Evolutionary conservation across 148 eudicot species (phyloP).

Genomic region (Rheum nobile): DNA sequence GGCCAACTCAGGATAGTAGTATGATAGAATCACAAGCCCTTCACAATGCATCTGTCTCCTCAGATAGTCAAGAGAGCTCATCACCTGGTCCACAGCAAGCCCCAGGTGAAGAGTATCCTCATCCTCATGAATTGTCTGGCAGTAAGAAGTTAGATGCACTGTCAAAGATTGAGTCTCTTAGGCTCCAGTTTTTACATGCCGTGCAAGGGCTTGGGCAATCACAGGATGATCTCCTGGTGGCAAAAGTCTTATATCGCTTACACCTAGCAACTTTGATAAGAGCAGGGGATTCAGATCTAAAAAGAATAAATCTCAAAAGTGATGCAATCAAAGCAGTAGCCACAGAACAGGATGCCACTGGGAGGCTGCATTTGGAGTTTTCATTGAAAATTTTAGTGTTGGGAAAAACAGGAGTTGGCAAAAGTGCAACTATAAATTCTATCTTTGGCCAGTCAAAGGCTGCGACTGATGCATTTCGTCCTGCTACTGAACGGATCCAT

Average conservation of each 20-base stretch:
- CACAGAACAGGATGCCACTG: conserved; percentile 52
- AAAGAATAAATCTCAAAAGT: conserved; percentile 53
- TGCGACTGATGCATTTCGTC: conserved; percentile 65
- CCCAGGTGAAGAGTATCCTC: conserved; percentile 23
- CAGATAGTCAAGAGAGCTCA: conserved; percentile 27
- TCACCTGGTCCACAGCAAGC: conserved; percentile 23
- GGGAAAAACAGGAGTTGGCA: conserved; percentile 93
- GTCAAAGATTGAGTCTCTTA: conserved; percentile 59
- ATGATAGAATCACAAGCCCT: conserved; percentile 21
- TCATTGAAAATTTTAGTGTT: conserved; percentile 59
- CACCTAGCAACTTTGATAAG: conserved; percentile 80
- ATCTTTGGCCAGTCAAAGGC: conserved; percentile 61
- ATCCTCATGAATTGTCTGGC: conserved; percentile 13
- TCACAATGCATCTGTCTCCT: conserved; percentile 21
- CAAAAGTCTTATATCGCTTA: conserved; percentile 80
- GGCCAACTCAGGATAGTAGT: conserved; percentile 19
- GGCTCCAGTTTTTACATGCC: conserved; percentile 61
- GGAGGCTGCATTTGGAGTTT: conserved; percentile 51
- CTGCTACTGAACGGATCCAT: conserved; percentile 60
- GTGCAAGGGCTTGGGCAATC: conserved; percentile 54
- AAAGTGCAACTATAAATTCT: conserved; percentile 96
- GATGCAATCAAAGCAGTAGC: conserved; percentile 61
- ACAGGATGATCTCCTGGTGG: conserved; percentile 58
- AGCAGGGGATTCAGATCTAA: conserved; percentile 73
- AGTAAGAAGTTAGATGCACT: conserved; percentile 46